Evolutionary conservation across 768 basidiomycete genomes (phyloP).

Genomic region (Lentinula sp.): DNA sequence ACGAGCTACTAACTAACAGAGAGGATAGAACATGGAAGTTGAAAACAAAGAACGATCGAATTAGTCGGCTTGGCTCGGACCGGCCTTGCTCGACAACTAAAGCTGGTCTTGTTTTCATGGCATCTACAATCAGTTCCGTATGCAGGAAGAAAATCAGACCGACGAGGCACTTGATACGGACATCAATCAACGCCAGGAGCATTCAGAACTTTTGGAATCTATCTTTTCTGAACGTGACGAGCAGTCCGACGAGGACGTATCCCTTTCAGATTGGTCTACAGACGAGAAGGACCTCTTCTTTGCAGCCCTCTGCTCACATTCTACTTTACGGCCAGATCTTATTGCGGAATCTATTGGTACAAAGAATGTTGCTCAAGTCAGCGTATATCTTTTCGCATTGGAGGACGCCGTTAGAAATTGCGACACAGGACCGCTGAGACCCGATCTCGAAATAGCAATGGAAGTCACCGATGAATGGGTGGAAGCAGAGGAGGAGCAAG

Average conservation of each 20-base stretch:
- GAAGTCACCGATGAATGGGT: constrained; percentile 30
- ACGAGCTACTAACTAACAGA: not conserved
- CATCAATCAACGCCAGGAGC: not conserved
- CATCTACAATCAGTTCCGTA: not conserved
- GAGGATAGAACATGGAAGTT: not conserved
- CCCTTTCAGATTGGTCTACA: constrained; percentile 45
- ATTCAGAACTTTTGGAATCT: not conserved
- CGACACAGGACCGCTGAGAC: constrained; percentile 4
- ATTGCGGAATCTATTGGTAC: constrained; percentile 63
- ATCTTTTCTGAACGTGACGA: not conserved
- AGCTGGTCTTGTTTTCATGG: too few species aligned
- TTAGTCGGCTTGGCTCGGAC: too few species aligned
- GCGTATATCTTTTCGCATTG: constrained; percentile 56
- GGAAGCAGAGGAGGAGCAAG: constrained; percentile 26
- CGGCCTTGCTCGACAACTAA: too few species aligned
- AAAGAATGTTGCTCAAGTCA: constrained; percentile 64
- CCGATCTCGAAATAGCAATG: constrained; percentile 20
- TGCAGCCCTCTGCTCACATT: constrained; percentile 58
- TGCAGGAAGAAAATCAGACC: not conserved
- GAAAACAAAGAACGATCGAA: not conserved
- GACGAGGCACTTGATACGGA: not conserved
- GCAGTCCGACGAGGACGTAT: constrained; percentile 14
- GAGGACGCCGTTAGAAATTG: constrained; percentile 8
- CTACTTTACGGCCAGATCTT: constrained; percentile 71
- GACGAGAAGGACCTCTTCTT: constrained; percentile 72